Evolutionary conservation across 345 rosid genomes (phyloP), one percentile per base, ranked within the genome.

Genomic region (Salix caprea): DNA sequence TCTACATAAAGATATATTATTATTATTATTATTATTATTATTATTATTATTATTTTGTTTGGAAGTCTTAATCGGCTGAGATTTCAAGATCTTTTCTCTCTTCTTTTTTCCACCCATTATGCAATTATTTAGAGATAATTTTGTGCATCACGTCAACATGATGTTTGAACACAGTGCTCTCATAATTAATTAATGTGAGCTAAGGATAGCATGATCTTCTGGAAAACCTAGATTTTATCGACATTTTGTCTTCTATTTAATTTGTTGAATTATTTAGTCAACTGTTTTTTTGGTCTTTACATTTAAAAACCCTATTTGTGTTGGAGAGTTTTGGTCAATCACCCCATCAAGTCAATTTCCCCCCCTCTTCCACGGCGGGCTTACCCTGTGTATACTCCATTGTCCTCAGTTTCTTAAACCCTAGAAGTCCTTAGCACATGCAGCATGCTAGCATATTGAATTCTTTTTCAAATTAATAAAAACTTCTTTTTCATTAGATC

Each of bases 1-100:
- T 2, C 54, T 36, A 36, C 58, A 12, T 34, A 36, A 30, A n/a
- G 1, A 21, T 7, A 7, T 7, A 50, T 2, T 2, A 12, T 69
- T 21, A 6, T 24, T 9, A 10, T 19, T 18, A 5, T 62, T 6
- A 9, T 7, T 10, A 34, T 2, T 2, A 12, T 69, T 21, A 6
- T 24, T 9, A 10, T 19, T 18, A 5, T 62, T 6, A 9, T 7
- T 44, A 7, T 18, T 26, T 36, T 54, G 78, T 52, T 76, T 7
- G 54, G 3, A 56, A 67, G 69, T 68, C 78, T 4, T 67, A 24
- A 39, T 76, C 78, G 52, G 54, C 21, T 26, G 18, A 48, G 78
- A 52, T 67, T 15, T 23, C 65, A 23, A 4, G 42, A 52, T 68
- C 40, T 68, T 54, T 39, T 54, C 3, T 13, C 28, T 58, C 26